Conservation (phyloP, 23 red algal genomes). For the Agarophyton chilense region DNA sequence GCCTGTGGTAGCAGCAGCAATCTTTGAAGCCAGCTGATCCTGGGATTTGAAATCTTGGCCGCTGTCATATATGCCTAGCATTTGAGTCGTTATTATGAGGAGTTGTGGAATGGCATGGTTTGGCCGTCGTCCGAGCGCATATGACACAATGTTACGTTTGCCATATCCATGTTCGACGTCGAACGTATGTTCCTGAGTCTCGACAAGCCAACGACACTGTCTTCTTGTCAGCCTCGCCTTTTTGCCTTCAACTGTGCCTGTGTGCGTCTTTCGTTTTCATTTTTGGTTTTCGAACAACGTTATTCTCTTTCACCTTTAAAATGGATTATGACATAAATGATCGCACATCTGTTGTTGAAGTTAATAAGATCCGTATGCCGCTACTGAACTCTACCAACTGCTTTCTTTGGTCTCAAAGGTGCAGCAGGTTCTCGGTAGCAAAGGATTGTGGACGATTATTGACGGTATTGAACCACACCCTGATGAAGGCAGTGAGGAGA, state of each 20-base stretch:
- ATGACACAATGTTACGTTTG: background rate
- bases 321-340: too few species aligned
- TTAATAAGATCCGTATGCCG: too few species aligned
- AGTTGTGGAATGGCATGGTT: background rate
- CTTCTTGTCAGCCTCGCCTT: background rate
- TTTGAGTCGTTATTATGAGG: background rate
- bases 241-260: too few species aligned
- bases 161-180: background rate
- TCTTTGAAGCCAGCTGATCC: background rate
- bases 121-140: background rate
- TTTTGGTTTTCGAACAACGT: too few species aligned
- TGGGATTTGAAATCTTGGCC: too few species aligned
- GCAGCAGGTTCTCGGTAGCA: background rate
- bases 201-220: background rate
- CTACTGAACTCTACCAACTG: too few species aligned
- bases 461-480: background rate
- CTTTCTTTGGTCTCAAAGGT: background rate
- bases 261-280: too few species aligned
- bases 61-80: background rate
- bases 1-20: background rate
- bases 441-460: background rate
- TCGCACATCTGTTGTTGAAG: background rate
- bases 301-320: too few species aligned
- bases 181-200: background rate
- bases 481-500: background rate